Evolutionary conservation across 768 basidiomycete species (phyloP).

Genomic region (Leucogyrophana mollusca): DNA sequence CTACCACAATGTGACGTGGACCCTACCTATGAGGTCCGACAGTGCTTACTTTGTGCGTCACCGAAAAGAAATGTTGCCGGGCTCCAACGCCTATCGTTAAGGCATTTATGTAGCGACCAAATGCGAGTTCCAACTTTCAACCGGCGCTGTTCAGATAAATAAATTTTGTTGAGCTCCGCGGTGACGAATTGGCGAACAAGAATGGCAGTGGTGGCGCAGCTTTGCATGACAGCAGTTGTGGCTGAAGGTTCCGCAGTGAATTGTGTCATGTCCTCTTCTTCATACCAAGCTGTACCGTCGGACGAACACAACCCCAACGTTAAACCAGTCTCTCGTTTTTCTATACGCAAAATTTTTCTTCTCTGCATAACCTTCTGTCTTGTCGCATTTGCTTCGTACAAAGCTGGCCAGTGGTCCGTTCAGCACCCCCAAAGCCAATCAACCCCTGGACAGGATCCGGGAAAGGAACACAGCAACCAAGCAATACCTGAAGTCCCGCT

Average conservation of each 20-base stretch:
- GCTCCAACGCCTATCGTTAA: too few species aligned
- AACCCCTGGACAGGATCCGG: constrained; percentile 1
- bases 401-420: constrained; percentile 40
- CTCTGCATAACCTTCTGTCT: constrained; percentile 35
- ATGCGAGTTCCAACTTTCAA: too few species aligned
- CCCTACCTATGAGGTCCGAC: too few species aligned
- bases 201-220: too few species aligned
- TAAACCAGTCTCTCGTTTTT: constrained; percentile 22
- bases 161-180: too few species aligned
- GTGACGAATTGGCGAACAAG: too few species aligned
- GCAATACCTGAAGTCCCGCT: constrained; percentile 2
- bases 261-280: constrained; percentile 20
- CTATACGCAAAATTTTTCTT: constrained; percentile 30
- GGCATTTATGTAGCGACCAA: too few species aligned
- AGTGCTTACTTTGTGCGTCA: too few species aligned
- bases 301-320: constrained; percentile 15
- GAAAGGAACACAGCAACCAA: constrained; percentile 15
- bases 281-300: constrained; percentile 17
- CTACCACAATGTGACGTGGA: too few species aligned
- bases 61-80: too few species aligned
- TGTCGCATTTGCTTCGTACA: constrained; percentile 41
- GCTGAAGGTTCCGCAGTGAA: not conserved
- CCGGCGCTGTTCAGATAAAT: too few species aligned
- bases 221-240: constrained; percentile 7
- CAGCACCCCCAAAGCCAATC: constrained; percentile 3